These are phyloP conservation scores for Fusarium staphyleae DNA, from an alignment of 2,329 filamentous ascomycete species.

Conservation along the genomic window DNA sequence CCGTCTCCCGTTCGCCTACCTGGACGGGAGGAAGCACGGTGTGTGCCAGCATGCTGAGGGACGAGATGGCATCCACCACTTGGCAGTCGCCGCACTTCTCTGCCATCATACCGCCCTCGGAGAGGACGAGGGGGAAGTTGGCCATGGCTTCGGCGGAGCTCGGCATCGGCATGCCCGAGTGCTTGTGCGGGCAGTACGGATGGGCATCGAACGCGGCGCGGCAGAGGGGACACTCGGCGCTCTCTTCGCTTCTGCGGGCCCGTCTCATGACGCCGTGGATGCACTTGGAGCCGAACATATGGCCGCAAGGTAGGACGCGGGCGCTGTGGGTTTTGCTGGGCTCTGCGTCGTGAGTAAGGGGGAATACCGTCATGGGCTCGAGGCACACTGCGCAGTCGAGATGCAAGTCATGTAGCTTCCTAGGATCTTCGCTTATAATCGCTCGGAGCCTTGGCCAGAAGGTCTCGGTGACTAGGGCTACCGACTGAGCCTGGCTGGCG, in stretches of 20 bases:
- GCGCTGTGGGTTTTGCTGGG: neutral
- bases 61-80: neutral
- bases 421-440: neutral
- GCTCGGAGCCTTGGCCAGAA: neutral
- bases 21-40: neutral
- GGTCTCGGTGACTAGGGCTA: neutral
- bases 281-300: slow-evolving; percentile 4
- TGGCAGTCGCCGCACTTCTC: slow-evolving; percentile 15
- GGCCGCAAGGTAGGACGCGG: neutral
- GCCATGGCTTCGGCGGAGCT: neutral
- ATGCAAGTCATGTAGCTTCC: neutral
- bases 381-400: neutral
- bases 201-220: slow-evolving; percentile 4
- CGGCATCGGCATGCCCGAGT: slow-evolving; percentile 15
- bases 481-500: too few relatives aligned
- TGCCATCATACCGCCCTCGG: slow-evolving; percentile 4
- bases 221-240: slow-evolving; percentile 11
- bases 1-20: neutral
- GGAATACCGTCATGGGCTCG: neutral
- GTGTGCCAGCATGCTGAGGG: neutral
- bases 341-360: neutral
- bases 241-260: rapidly evolving
- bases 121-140: neutral
- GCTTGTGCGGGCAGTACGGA: neutral
- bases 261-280: neutral